Evolutionary conservation across 371 early-diverging fungal species (phyloP).

Genomic region (Umbelopsis sp.): DNA sequence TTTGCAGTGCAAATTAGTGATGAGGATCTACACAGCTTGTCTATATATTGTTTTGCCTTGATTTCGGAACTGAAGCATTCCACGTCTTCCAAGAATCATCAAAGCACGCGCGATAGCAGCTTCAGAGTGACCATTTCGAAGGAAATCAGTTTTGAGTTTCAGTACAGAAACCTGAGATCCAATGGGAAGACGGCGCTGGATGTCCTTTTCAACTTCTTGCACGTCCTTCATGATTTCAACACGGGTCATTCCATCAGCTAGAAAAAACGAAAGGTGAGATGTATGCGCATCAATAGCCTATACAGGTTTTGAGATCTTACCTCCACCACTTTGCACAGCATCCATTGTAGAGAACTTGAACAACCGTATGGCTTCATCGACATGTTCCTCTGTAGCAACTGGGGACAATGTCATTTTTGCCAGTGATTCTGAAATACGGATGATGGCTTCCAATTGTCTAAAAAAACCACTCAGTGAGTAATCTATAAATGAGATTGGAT

Average conservation of each 20-base stretch:
- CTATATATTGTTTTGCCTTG: constrained; percentile 65
- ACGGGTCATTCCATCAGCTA: constrained; percentile 77
- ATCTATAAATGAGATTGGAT: constrained; percentile 13
- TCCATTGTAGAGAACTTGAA: constrained; percentile 99
- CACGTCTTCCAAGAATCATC: constrained; percentile 80
- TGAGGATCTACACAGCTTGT: constrained; percentile 29
- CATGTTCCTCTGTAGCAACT: constrained; percentile 88
- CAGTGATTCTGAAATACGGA: constrained; percentile 98
- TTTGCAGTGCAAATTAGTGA: too few relatives aligned
- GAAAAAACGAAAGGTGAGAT: background rate
- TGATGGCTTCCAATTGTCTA: constrained; percentile 98
- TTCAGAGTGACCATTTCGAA: constrained; percentile 66
- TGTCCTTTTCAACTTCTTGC: constrained; percentile 77
- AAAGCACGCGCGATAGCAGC: constrained; percentile 79
- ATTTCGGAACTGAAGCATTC: constrained; percentile 82
- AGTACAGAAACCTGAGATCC: constrained; percentile 83
- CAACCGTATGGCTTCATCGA: constrained; percentile 98
- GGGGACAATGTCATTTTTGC: constrained; percentile 97
- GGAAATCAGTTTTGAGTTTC: constrained; percentile 71
- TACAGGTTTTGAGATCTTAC: constrained; percentile 32
- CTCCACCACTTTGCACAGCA: constrained; percentile 86
- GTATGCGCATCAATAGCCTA: background rate
- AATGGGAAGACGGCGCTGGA: constrained; percentile 86
- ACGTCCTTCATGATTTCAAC: constrained; percentile 77
- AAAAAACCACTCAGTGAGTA: background rate